Evolutionary conservation across 2,329 filamentous ascomycete species (phyloP).

Genomic region (Xylariales sp.): DNA sequence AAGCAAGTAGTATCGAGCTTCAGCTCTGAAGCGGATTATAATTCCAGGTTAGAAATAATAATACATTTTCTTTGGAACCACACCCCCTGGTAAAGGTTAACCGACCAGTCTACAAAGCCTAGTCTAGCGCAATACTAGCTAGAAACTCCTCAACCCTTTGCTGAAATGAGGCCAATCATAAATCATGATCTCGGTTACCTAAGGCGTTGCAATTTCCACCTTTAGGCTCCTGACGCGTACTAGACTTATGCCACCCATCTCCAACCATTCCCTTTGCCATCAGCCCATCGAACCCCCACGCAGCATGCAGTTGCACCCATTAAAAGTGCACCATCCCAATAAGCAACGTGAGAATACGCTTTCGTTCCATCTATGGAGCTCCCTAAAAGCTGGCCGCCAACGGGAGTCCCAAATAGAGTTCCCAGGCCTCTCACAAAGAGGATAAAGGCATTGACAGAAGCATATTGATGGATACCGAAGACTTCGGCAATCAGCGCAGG

Average conservation of each 20-base stretch:
- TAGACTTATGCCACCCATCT: conserved; percentile 54
- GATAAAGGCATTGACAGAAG: conserved; percentile 60
- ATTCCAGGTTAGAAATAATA: no score
- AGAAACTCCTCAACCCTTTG: no score
- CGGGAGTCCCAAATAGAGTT: conserved; percentile 58
- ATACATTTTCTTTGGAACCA: no score
- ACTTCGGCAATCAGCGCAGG: conserved; percentile 61
- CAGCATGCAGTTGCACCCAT: conserved; percentile 54
- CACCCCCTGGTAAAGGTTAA: no score
- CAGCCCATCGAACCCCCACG: conserved; percentile 56
- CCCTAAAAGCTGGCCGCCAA: conserved; percentile 57
- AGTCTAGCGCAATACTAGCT: no score
- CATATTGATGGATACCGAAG: conserved; percentile 60
- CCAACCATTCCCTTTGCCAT: conserved; percentile 54
- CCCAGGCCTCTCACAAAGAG: conserved; percentile 58
- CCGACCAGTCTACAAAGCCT: no score
- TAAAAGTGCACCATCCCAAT: conserved; percentile 57
- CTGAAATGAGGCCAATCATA: no score
- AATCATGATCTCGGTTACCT: no score
- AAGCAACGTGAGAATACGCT: conserved; percentile 55
- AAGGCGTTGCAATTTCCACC: no score
- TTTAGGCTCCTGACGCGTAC: no score
- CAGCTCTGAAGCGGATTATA: no score
- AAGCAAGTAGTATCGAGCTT: no score
- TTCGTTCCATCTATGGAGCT: conserved; percentile 43